Percentiles rank a stretch among this genome's conserved stretches.
Conservation (phyloP, 768 basidiomycete genomes). For the Suillus discolor region DNA sequence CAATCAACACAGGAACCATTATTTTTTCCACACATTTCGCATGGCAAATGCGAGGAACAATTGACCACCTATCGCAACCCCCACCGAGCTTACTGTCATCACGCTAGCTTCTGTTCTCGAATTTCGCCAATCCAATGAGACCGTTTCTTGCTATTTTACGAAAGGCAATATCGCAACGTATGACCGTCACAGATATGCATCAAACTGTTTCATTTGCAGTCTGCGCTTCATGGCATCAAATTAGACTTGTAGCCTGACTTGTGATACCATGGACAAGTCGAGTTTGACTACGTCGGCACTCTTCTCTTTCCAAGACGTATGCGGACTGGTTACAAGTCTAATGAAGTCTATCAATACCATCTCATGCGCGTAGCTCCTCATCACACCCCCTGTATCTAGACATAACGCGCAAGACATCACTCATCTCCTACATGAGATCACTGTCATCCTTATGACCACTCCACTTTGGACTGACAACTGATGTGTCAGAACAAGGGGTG, state of each 20-base stretch:
- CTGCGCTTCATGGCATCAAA: not conserved
- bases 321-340: not conserved
- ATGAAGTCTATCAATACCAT: not conserved
- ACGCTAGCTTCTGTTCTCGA: conserved; percentile 50
- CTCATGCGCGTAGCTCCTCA: not conserved
- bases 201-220: not conserved
- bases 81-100: conserved; percentile 25
- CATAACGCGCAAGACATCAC: conserved; percentile 1
- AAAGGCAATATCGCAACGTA: not conserved
- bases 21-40: conserved; percentile 25
- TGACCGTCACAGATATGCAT: not conserved
- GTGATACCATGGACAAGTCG: not conserved
- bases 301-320: not conserved
- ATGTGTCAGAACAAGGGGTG: not conserved
- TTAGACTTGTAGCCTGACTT: not conserved
- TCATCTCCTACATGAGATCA: conserved; percentile 12
- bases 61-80: conserved; percentile 52
- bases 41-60: conserved; percentile 34
- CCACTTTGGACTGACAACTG: conserved; percentile 6
- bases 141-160: conserved; percentile 19
- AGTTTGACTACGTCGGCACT: not conserved
- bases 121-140: conserved; percentile 73
- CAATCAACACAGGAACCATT: conserved; percentile 49
- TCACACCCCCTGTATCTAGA: not conserved
- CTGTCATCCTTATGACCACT: conserved; percentile 8